phyloP scores from a whole-genome alignment of 23 red algal species.

The Gracilariopsis chorda region DNA sequence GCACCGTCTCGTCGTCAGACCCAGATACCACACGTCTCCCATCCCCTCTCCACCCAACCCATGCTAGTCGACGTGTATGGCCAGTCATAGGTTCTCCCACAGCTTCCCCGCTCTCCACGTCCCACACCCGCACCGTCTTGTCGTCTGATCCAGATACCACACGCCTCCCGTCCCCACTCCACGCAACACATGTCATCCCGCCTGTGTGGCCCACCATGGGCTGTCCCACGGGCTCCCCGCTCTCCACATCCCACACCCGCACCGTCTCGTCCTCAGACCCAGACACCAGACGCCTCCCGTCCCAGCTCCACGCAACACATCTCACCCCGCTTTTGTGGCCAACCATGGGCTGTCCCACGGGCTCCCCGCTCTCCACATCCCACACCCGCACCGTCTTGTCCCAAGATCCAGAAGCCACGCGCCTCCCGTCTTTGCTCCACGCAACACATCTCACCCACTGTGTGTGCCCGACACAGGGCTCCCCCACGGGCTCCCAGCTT shows the following conservation, averaged over 20 bases:
- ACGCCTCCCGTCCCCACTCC: neutral
- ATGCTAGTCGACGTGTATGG: neutral
- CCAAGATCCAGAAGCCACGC: neutral
- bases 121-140: constrained; percentile 17
- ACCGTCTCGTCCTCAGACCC: neutral
- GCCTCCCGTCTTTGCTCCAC: neutral
- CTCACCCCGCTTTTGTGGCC: neutral
- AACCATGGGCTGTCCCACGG: neutral
- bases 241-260: neutral
- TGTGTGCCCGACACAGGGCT: neutral
- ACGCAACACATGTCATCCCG: neutral
- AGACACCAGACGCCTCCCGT: neutral
- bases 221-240: neutral
- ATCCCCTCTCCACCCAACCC: neutral
- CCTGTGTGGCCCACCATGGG: neutral
- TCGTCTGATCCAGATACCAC: constrained; percentile 16
- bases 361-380: neutral
- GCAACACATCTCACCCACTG: neutral
- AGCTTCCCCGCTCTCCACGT: neutral
- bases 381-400: constrained; percentile 6
- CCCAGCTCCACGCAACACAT: neutral
- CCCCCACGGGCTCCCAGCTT: neutral
- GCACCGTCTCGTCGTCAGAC: constrained; percentile 1
- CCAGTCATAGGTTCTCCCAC: neutral
- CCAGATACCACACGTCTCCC: neutral